phyloP scores from a whole-genome alignment of 148 eudicot genomes.

The Dysphania ambrosioides region DNA sequence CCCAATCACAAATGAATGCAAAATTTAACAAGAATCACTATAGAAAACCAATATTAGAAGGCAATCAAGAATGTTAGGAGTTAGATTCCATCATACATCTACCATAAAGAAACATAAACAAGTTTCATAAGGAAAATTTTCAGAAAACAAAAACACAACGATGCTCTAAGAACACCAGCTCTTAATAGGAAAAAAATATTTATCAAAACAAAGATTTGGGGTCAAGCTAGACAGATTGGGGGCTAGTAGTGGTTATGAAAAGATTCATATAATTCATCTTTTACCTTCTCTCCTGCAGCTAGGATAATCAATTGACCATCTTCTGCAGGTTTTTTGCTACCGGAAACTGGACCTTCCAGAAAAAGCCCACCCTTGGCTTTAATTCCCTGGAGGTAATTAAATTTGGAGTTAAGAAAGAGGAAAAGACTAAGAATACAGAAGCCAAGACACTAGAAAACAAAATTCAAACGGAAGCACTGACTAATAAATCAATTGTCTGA shows the following conservation, averaged over 20 bases:
- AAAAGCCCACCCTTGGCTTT: conserved; percentile 79
- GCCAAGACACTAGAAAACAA: background rate
- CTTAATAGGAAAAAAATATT: background rate
- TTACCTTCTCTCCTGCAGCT: conserved; percentile 95
- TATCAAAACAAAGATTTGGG: background rate
- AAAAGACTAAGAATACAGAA: background rate
- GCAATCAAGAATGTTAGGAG: conserved; percentile 1
- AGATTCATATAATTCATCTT: background rate
- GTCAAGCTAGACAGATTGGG: background rate
- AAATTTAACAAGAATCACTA: background rate
- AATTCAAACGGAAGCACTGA: background rate
- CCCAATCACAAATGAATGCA: background rate
- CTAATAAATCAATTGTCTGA: background rate
- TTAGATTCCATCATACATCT: background rate
- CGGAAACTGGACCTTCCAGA: conserved; percentile 97
- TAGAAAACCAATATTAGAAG: background rate
- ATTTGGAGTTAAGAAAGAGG: background rate
- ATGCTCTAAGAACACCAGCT: background rate
- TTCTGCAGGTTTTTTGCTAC: conserved; percentile 99
- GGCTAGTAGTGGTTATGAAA: background rate
- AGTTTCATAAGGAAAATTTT: background rate
- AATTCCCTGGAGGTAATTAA: conserved; percentile 53
- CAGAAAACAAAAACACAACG: background rate
- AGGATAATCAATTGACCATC: conserved; percentile 95
- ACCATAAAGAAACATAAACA: background rate